These are phyloP conservation scores for Amauroascus verrucosus DNA, from an alignment of 2,329 filamentous ascomycete genomes.

Conservation along the genomic window DNA sequence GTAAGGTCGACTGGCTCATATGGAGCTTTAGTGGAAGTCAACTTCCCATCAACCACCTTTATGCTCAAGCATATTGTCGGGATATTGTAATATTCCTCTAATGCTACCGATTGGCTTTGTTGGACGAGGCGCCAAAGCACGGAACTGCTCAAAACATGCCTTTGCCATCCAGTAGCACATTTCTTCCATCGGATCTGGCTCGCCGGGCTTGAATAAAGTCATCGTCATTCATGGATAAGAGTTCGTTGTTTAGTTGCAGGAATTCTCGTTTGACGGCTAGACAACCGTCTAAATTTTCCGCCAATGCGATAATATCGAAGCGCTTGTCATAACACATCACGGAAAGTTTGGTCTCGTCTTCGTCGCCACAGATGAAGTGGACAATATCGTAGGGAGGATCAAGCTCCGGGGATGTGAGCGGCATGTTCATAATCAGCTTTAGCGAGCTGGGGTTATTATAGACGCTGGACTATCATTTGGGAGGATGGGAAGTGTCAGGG, in stretches of 20 bases:
- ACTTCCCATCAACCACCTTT: constrained; percentile 4
- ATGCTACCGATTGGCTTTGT: constrained; percentile 10
- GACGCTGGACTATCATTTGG: no score
- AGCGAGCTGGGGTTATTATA: no score
- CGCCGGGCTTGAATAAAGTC: constrained; percentile 8
- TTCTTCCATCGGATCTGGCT: constrained; percentile 12
- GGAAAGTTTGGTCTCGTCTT: constrained; percentile 9
- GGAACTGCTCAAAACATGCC: constrained; percentile 12
- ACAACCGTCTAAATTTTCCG: constrained; percentile 9
- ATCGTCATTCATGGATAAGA: constrained; percentile 11
- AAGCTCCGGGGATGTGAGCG: background rate
- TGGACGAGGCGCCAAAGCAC: constrained; percentile 8
- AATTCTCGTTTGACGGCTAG: constrained; percentile 8
- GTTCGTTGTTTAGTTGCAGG: constrained; percentile 5
- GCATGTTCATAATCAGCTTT: no score
- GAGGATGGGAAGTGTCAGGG: no score
- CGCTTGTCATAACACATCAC: constrained; percentile 11
- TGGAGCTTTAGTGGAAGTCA: constrained; percentile 9
- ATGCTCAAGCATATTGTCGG: constrained; percentile 7
- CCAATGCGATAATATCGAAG: constrained; percentile 11
- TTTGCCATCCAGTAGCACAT: constrained; percentile 14
- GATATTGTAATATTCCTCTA: constrained; percentile 14
- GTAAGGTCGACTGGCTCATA: constrained; percentile 8
- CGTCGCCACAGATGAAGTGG: constrained; percentile 9
- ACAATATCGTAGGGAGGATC: constrained; percentile 10